Base-by-base conservation (phyloP, 129 eudicot species). In the Flaveria bidentis region DNA sequence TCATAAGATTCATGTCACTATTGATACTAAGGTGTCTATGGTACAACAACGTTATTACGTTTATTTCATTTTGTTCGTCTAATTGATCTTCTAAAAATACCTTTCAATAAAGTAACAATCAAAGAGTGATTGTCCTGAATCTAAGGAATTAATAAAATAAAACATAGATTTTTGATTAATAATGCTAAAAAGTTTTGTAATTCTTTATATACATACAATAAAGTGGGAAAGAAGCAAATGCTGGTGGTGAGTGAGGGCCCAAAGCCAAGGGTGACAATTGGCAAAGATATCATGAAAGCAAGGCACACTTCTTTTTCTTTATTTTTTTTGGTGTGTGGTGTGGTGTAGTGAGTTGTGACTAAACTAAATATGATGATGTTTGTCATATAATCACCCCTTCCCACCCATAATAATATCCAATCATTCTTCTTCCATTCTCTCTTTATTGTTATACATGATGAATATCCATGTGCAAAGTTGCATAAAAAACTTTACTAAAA, bases 271-370 rank as follows among this genome's bases (percentile, higher is more conserved):
- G 67, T 76, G 72, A 45, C 64, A 71, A 78, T 69, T 56, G 69
- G 60, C 74, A 71, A 60, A 71, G 62, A 57, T 78, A 78, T 78
- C 65, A 78, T 78, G 82, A 78, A 78, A 78, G 77, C 77, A 78
- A 78, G 75, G 69, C 75, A 68, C 75, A 55, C 71, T 78, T 78
- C 69, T 78, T 61, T 78, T 78, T 26, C 44, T 74, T 51, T 52
- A 15, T 51, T 53, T 76, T 76, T 76, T 1, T 15, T 60, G 3
- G 36, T 3, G 36, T 30, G 36, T 30, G 36, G n/a, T 47, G 76
- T 52, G 76, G 56, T 51, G 46, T 64, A 5, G 36, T 47, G 71
- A 61, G 61, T 78, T 78, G 71, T 60, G 82, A 78, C 60, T 78
- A 78, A 60, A 78, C 72, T 78, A 71, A 26, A 45, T 61, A 62